Evolutionary conservation across 2,329 filamentous ascomycete genomes (phyloP).

Genomic region (Ophiosphaerella herpotricha): DNA sequence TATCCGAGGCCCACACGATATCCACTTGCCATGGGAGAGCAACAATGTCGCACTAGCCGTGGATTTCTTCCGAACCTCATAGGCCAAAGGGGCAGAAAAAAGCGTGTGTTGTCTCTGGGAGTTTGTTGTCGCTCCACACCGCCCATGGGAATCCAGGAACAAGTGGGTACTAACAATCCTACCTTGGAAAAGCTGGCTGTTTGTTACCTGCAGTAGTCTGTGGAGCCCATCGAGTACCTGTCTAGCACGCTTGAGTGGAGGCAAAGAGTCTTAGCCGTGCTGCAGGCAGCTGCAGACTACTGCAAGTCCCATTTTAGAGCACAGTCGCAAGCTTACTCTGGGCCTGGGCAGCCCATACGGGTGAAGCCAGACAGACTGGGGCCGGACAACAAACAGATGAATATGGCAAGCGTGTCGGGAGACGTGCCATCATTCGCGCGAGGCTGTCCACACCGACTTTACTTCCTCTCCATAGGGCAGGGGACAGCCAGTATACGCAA

Average conservation of each 20-base stretch:
- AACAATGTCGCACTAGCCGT: neutral
- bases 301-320: slow-evolving; percentile 25
- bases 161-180: slow-evolving; percentile 25
- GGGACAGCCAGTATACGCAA: slow-evolving; percentile 20
- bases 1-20: slow-evolving; percentile 22
- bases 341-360: slow-evolving; percentile 19
- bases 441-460: slow-evolving; percentile 34
- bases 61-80: slow-evolving; percentile 16
- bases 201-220: slow-evolving; percentile 39
- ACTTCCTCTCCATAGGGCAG: slow-evolving; percentile 32
- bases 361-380: slow-evolving; percentile 12
- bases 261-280: slow-evolving; percentile 20
- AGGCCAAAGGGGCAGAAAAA: slow-evolving; percentile 20
- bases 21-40: slow-evolving; percentile 21
- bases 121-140: slow-evolving; percentile 36
- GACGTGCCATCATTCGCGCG: slow-evolving; percentile 21
- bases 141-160: slow-evolving; percentile 31
- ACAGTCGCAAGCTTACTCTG: slow-evolving; percentile 6
- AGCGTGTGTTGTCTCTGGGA: slow-evolving; percentile 29
- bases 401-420: slow-evolving; percentile 15
- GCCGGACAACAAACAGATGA: slow-evolving; percentile 31
- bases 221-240: slow-evolving; percentile 25
- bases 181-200: slow-evolving; percentile 15
- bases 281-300: slow-evolving; percentile 33
- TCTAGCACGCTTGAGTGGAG: slow-evolving; percentile 26